Base-by-base conservation (phyloP, 2,329 filamentous ascomycete species). In the Fusarium torreyae region DNA sequence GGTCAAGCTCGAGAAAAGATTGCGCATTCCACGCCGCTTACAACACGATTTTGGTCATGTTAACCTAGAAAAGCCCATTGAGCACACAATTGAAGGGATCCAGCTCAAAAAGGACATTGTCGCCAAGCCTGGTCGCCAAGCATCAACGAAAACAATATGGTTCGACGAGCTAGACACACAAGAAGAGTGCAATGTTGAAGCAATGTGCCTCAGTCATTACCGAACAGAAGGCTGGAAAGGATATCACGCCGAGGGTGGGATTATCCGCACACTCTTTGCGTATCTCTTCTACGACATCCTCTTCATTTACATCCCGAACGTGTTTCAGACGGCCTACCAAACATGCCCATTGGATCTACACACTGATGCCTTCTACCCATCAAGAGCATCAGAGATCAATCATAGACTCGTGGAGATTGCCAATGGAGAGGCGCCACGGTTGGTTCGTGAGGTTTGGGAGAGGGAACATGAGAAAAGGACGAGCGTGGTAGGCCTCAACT, bases 21-120 rank as follows among this genome's bases (percentile, higher is more conserved):
- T 98, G 8, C 94, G 92, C 65, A 88, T 98, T 22, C 91, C 94
- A 0, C 93, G 93, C 75, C 88, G 96, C 20, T 86, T 93, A 44
- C 94, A 98, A 76, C 96, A 99, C 79, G 92, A 98, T 76, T 99
- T 99, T 79, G 89, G 91, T 0, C 94, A 98, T 78, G 92, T 97
- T 5, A 87, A 89, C 38, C 86, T 99, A 3, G 86, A 88, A 7
- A 91, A 92, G 70, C 92, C 96, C 0, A 83, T 89, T 38, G 91
- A 97, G 75, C 88, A 95, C 50, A 89, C 84, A 0, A 88, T 97
- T 8, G 83, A 93, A 68, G 96, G 96, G 0, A 89, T 93, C 14
- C 92, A 94, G 58, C 85, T 98, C 57, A 91, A 92, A 73, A 88
- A 86, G 45, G 84, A 88, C 28, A 83, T 86, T 57, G 69, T 72